These are phyloP conservation scores for Pisolithus sp. DNA, from an alignment of 768 basidiomycete species.

Conservation along the genomic window DNA sequence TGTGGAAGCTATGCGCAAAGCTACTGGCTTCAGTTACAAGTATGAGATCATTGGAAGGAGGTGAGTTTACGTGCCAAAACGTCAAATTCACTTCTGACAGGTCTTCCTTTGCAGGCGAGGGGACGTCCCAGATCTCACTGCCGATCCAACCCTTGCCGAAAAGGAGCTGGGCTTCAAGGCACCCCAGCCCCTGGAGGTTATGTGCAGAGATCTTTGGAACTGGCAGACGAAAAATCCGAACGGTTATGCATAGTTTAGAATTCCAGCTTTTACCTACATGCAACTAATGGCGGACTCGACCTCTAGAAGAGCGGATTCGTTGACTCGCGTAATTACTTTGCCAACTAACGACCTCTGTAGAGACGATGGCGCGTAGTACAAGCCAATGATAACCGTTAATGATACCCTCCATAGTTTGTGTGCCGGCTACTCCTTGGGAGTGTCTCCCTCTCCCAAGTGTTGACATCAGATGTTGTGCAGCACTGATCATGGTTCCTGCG, in stretches of 20 bases:
- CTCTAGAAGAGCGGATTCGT: neutral
- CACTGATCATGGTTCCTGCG: no score
- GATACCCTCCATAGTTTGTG: no score
- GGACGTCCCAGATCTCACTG: constrained; percentile 95
- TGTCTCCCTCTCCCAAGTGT: neutral
- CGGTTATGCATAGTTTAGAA: constrained; percentile 48
- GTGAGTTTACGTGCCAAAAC: constrained; percentile 38
- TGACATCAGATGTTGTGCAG: no score
- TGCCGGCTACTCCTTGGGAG: no score
- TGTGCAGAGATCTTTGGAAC: constrained; percentile 98
- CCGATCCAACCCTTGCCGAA: constrained; percentile 86
- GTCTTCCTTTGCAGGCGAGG: constrained; percentile 52
- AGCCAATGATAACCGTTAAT: neutral
- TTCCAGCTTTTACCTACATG: constrained; percentile 7
- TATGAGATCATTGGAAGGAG: constrained; percentile 87
- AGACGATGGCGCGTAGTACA: neutral
- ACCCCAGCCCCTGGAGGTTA: constrained; percentile 70
- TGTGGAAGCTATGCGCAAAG: constrained; percentile 88
- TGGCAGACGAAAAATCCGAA: constrained; percentile 93
- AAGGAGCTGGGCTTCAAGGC: constrained; percentile 92
- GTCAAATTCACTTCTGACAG: neutral
- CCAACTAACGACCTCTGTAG: neutral
- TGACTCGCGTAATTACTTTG: neutral
- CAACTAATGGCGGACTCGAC: constrained; percentile 19
- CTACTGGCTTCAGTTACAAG: constrained; percentile 82